A percentile compares a stretch with the other conserved stretches of the same genome.
These are phyloP conservation scores for Vicia faba DNA, from an alignment of 306 rosid genomes.

Conservation along the genomic window DNA sequence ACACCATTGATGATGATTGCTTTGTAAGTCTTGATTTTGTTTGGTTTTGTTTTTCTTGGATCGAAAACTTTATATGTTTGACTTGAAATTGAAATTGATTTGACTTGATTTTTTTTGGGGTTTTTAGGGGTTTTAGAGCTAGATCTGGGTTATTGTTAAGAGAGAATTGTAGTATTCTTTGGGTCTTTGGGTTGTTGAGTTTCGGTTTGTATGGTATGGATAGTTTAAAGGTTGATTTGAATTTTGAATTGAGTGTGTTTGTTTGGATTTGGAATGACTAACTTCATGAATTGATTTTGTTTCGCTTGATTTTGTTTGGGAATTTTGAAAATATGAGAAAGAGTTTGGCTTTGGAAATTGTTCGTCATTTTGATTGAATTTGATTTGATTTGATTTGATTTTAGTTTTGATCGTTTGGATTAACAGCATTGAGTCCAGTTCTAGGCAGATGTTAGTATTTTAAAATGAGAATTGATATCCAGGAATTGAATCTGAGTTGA, in stretches of 20 bases:
- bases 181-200: neutral
- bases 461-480: neutral
- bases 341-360: conserved; percentile 17
- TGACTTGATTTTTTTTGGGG: conserved; percentile 6
- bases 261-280: conserved; percentile 4
- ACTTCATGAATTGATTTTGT: neutral
- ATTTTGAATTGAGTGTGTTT: neutral
- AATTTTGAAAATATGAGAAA: neutral
- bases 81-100: neutral
- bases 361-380: neutral
- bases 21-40: conserved; percentile 52
- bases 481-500: neutral
- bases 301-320: neutral
- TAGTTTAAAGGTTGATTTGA: neutral
- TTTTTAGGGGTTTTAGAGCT: conserved; percentile 6
- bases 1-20: conserved; percentile 87
- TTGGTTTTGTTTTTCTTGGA: neutral
- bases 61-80: neutral
- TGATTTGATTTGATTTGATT: conserved; percentile 30
- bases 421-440: neutral
- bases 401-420: neutral
- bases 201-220: conserved; percentile 23
- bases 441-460: neutral
- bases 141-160: neutral
- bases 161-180: neutral